Conservation (phyloP, 495 filamentous ascomycete genomes). For the Hypoxylon fragiforme region DNA sequence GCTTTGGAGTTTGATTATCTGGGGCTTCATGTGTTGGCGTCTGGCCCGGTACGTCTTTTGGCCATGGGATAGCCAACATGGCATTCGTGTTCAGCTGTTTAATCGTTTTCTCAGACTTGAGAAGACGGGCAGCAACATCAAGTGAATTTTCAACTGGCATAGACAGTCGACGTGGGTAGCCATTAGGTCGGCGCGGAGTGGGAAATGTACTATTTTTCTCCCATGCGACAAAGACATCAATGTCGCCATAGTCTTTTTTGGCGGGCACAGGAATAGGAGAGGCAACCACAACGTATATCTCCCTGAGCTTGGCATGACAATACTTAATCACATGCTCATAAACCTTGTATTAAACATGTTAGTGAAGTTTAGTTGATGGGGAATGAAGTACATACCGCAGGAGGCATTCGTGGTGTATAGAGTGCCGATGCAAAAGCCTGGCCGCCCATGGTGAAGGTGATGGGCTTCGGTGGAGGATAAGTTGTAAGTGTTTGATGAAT, state of each 20-base stretch:
- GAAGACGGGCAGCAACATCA: conserved; percentile 9
- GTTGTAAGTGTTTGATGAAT: too few relatives aligned
- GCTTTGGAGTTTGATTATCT: conserved; percentile 28
- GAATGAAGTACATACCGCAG: conserved; percentile 28
- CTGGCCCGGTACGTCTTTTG: conserved; percentile 22
- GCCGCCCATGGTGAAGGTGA: conserved; percentile 60
- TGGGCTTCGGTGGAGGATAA: too few relatives aligned
- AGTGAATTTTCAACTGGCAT: background rate
- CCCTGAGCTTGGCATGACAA: conserved; percentile 46
- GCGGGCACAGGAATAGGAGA: conserved; percentile 58
- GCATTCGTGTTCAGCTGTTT: conserved; percentile 28
- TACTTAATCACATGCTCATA: conserved; percentile 48
- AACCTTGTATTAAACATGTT: background rate
- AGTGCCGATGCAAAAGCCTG: conserved; percentile 55
- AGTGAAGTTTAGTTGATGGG: background rate
- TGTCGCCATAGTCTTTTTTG: conserved; percentile 60
- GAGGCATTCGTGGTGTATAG: conserved; percentile 61
- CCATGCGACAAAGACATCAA: conserved; percentile 60
- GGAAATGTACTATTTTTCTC: conserved; percentile 38
- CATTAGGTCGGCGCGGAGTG: background rate
- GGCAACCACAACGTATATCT: conserved; percentile 51
- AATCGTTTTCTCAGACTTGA: conserved; percentile 40
- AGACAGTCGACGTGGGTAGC: background rate
- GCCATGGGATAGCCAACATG: conserved; percentile 58
- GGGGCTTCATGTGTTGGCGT: background rate